Percentiles rank a stretch among this genome's conserved stretches.
phyloP scores from a whole-genome alignment of 2,329 filamentous ascomycete genomes.

The Aspergillus aculeatus region DNA sequence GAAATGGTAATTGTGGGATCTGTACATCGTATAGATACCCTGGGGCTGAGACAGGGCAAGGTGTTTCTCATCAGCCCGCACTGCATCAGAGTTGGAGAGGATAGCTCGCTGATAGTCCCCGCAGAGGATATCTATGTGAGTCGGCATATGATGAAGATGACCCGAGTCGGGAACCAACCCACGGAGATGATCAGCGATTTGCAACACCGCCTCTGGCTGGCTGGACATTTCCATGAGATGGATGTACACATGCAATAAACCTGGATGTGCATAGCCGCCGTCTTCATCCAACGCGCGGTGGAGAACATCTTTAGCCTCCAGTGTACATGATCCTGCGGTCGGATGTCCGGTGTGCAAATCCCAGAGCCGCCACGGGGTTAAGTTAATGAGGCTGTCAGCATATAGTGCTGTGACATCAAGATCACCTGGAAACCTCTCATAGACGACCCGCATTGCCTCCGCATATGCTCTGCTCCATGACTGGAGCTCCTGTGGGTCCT shows the following conservation, averaged over 20 bases:
- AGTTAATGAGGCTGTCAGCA: constrained; percentile 65
- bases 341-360: constrained; percentile 60
- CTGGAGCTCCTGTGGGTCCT: constrained; percentile 44
- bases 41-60: constrained; percentile 56
- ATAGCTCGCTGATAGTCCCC: constrained; percentile 70
- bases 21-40: constrained; percentile 76
- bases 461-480: constrained; percentile 62
- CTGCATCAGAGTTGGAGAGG: constrained; percentile 64
- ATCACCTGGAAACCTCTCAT: constrained; percentile 54
- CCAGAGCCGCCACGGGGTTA: constrained; percentile 66
- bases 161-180: constrained; percentile 67
- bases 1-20: constrained; percentile 73
- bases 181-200: constrained; percentile 61
- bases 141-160: constrained; percentile 74
- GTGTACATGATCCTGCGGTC: constrained; percentile 53
- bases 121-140: constrained; percentile 70
- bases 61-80: constrained; percentile 66
- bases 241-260: constrained; percentile 72
- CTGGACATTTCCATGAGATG: constrained; percentile 76
- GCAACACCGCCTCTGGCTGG: constrained; percentile 61
- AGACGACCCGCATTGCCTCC: constrained; percentile 58
- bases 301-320: constrained; percentile 59
- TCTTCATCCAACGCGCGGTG: constrained; percentile 56
- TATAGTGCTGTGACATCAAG: constrained; percentile 64
- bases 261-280: constrained; percentile 59